Conservation (phyloP, 352 stramenopile genomes). For the Hyaloperonospora arabidopsidis region DNA sequence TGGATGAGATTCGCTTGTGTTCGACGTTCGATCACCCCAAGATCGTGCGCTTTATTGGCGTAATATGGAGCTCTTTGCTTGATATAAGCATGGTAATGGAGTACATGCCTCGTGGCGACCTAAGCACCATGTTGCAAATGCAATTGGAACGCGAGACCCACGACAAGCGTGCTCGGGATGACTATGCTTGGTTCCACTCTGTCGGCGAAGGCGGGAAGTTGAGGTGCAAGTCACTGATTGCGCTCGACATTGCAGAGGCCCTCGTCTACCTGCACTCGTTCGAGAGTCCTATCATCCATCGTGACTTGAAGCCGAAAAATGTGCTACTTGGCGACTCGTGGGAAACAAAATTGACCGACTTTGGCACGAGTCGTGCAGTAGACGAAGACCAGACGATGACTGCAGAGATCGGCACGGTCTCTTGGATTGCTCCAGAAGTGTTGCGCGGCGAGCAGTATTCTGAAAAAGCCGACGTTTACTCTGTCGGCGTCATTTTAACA, state of each 20-base stretch:
- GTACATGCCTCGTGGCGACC: constrained; percentile 38
- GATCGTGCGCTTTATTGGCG: constrained; percentile 41
- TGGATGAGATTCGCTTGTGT: constrained; percentile 39
- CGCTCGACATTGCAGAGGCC: constrained; percentile 35
- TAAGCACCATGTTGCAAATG: constrained; percentile 16
- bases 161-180: constrained; percentile 21
- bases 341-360: constrained; percentile 49
- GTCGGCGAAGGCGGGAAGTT: constrained; percentile 12
- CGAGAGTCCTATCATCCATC: constrained; percentile 44
- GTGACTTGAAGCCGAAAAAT: constrained; percentile 50
- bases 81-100: constrained; percentile 49
- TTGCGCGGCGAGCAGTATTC: constrained; percentile 51
- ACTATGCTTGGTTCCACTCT: constrained; percentile 34
- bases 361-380: constrained; percentile 40
- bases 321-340: constrained; percentile 38
- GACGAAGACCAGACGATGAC: constrained; percentile 35
- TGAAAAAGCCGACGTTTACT: constrained; percentile 70
- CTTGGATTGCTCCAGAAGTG: constrained; percentile 67
- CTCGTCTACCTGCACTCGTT: constrained; percentile 44
- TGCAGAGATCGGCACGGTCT: constrained; percentile 47
- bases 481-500: constrained; percentile 51
- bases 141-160: constrained; percentile 19
- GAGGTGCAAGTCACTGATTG: constrained; percentile 35
- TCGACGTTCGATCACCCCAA: constrained; percentile 38
- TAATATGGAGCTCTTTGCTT: constrained; percentile 46